A percentile compares a stretch with the other conserved stretches of the same genome.
Evolutionary conservation across 192 early-diverging fungal genomes (phyloP).

Genomic region (Glomus cerebriforme): DNA sequence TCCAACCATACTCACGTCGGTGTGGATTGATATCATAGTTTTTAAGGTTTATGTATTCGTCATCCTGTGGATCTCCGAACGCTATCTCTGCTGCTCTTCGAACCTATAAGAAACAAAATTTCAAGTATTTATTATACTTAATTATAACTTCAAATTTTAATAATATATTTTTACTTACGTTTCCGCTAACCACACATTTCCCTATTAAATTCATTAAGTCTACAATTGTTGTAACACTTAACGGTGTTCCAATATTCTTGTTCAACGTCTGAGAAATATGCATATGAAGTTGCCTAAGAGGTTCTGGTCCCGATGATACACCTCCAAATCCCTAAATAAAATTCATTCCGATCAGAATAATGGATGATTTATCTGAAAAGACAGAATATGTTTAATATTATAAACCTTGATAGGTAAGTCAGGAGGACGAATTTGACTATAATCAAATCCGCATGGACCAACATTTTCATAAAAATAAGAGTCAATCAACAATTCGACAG

Average conservation of each 20-base stretch:
- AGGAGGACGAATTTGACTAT: slow-evolving; percentile 36
- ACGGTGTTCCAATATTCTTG: slow-evolving; percentile 27
- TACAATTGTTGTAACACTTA: slow-evolving; percentile 45
- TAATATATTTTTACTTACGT: slow-evolving; percentile 33
- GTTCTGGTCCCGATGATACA: slow-evolving; percentile 43
- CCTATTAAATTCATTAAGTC: slow-evolving; percentile 56
- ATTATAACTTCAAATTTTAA: too few species aligned
- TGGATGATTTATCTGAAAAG: background rate
- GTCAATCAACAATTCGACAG: slow-evolving; percentile 44
- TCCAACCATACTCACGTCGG: slow-evolving; percentile 49
- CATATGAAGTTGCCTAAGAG: slow-evolving; percentile 42
- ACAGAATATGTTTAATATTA: background rate
- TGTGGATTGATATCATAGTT: slow-evolving; percentile 53
- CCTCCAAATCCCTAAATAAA: slow-evolving; percentile 45
- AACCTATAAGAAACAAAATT: background rate
- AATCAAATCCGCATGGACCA: slow-evolving; percentile 36
- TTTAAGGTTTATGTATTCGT: slow-evolving; percentile 52
- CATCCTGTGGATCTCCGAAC: slow-evolving; percentile 45
- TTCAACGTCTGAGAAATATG: slow-evolving; percentile 36
- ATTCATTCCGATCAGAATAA: background rate
- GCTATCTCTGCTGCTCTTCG: slow-evolving; percentile 56
- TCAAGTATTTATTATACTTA: too few species aligned
- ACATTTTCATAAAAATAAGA: slow-evolving; percentile 38
- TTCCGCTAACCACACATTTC: slow-evolving; percentile 53
- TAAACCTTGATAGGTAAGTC: slow-evolving; percentile 39